Percentiles rank a stretch among this genome's conserved stretches.
Evolutionary conservation across 192 early-diverging fungal species (phyloP).

Genomic region (Gaertneriomyces sp.): DNA sequence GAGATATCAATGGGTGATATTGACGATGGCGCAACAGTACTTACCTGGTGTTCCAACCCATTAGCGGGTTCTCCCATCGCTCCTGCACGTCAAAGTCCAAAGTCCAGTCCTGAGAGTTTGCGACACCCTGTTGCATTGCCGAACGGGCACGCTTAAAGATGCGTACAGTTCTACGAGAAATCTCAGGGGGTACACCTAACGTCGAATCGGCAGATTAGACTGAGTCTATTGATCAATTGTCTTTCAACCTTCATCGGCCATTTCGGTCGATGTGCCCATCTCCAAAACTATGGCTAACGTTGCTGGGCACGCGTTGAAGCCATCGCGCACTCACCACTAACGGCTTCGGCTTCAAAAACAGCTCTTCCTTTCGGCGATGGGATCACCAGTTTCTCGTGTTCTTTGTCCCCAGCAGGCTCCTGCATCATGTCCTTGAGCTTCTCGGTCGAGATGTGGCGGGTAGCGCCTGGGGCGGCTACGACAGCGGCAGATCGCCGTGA

Average conservation of each 20-base stretch:
- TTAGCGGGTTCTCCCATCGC: constrained; percentile 89
- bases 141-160: constrained; percentile 81
- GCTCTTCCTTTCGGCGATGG: constrained; percentile 14
- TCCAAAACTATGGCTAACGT: not conserved
- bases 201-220: not conserved
- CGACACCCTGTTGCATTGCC: constrained; percentile 80
- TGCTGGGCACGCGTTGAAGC: not conserved
- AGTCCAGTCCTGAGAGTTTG: constrained; percentile 76
- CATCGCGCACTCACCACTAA: not conserved
- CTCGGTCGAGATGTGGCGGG: constrained; percentile 5
- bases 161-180: constrained; percentile 54
- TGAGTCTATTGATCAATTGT: not conserved
- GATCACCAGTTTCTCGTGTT: constrained; percentile 12
- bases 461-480: not conserved
- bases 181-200: constrained; percentile 20
- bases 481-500: too few relatives aligned
- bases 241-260: not conserved
- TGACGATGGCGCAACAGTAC: not conserved
- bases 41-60: constrained; percentile 88
- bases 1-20: too few relatives aligned
- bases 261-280: not conserved
- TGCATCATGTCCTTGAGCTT: not conserved
- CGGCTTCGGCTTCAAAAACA: constrained; percentile 28
- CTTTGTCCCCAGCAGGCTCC: constrained; percentile 1
- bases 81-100: constrained; percentile 87